phyloP scores from a whole-genome alignment of 345 rosid genomes.

The Moricandia moricandioides region DNA sequence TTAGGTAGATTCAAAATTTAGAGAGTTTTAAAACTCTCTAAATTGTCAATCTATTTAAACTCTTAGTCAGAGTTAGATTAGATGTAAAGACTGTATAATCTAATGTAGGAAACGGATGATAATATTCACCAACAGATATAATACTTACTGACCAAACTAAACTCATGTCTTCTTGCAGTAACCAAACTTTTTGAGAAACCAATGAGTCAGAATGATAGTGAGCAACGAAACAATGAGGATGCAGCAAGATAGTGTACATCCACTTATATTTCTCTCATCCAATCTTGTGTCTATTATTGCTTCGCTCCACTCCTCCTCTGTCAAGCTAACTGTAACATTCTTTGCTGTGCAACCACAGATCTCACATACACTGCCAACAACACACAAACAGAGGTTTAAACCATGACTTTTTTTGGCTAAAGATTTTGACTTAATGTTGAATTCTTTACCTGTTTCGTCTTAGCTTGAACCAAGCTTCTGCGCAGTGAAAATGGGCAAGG shows the following conservation, averaged over 20 bases:
- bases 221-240: constrained; percentile 17
- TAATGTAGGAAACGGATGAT: not conserved
- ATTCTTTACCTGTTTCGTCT: constrained; percentile 77
- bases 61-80: not conserved
- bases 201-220: constrained; percentile 23
- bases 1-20: not conserved
- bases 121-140: constrained; percentile 6
- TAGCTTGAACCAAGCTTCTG: constrained; percentile 90
- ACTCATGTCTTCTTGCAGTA: not conserved
- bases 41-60: not conserved
- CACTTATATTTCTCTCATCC: constrained; percentile 23
- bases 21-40: not conserved
- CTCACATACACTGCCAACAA: constrained; percentile 36
- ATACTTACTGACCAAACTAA: not conserved
- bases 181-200: constrained; percentile 18
- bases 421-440: not conserved
- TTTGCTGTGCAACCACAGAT: constrained; percentile 4
- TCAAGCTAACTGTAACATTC: not conserved
- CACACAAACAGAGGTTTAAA: constrained; percentile 7
- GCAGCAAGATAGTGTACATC: constrained; percentile 32
- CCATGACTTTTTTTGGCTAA: not conserved
- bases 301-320: constrained; percentile 15
- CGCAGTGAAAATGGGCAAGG: constrained; percentile 73
- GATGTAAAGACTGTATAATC: not conserved
- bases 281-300: not conserved